These are phyloP conservation scores for Saturnispora dispora DNA, from an alignment of 805 yeast species.

Conservation along the genomic window DNA sequence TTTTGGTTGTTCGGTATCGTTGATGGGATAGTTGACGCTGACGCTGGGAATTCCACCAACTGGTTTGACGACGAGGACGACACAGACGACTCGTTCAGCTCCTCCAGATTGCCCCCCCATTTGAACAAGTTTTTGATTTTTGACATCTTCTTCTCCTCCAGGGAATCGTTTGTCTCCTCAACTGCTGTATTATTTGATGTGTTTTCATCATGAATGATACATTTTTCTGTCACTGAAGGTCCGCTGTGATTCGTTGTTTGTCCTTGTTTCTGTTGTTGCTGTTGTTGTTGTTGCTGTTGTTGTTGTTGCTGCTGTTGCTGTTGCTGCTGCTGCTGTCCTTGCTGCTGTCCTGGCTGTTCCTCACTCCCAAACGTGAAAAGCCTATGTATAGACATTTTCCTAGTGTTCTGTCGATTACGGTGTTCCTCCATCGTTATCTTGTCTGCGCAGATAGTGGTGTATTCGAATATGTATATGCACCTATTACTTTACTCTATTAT, in stretches of 20 bases:
- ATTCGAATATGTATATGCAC: neutral
- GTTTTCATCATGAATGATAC: neutral
- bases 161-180: neutral
- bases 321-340: neutral
- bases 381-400: neutral
- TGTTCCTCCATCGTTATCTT: neutral
- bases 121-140: slow-evolving; percentile 1
- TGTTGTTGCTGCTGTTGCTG: neutral
- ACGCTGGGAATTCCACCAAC: neutral
- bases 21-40: neutral
- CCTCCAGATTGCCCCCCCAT: slow-evolving; percentile 1
- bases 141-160: neutral
- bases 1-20: neutral
- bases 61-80: neutral
- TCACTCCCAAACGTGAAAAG: slow-evolving; percentile 1
- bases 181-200: neutral
- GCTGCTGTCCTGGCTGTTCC: neutral
- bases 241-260: neutral
- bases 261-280: neutral
- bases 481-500: neutral
- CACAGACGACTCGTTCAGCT: neutral
- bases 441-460: neutral
- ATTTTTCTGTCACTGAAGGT: neutral
- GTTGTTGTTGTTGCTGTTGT: neutral
- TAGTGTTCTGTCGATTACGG: slow-evolving; percentile 7